A percentile compares a stretch with the other conserved stretches of the same genome.
Evolutionary conservation across 2,329 filamentous ascomycete species (phyloP).

Genomic region (Arthrobotrys sinensis): DNA sequence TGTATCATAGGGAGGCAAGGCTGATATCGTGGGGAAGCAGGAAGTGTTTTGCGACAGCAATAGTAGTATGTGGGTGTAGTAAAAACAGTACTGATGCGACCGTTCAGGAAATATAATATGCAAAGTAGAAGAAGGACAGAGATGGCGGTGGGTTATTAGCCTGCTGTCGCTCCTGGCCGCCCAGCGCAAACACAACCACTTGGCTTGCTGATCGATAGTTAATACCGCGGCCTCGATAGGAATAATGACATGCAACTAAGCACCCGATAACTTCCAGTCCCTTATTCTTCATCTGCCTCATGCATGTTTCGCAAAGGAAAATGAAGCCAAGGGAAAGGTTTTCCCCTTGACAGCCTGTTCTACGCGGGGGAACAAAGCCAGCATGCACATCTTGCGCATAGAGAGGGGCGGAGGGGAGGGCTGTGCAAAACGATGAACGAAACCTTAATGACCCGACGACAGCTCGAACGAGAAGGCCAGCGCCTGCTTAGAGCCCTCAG

Average conservation of each 20-base stretch:
- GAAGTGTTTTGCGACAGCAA: neutral
- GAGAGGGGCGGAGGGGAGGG: conserved; percentile 44
- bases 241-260: neutral
- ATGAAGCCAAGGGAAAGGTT: conserved; percentile 7
- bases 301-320: conserved; percentile 33
- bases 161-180: conserved; percentile 30
- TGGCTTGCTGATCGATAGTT: conserved; percentile 41
- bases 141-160: conserved; percentile 13
- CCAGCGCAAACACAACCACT: conserved; percentile 41
- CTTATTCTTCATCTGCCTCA: conserved; percentile 23
- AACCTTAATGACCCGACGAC: conserved; percentile 39
- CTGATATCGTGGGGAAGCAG: conserved; percentile 7
- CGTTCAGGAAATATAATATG: conserved; percentile 32
- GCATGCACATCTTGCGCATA: conserved; percentile 30
- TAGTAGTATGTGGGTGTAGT: neutral
- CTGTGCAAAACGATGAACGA: conserved; percentile 56
- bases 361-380: conserved; percentile 28
- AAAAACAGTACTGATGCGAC: conserved; percentile 1
- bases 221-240: conserved; percentile 36
- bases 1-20: conserved; percentile 52
- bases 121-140: neutral
- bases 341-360: conserved; percentile 10
- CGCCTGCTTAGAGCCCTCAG: conserved; percentile 11
- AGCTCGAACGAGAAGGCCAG: conserved; percentile 32
- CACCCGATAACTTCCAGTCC: conserved; percentile 10